These are phyloP conservation scores for Bipolaris gigantea DNA, from an alignment of 2,329 filamentous ascomycete species.

Conservation along the genomic window DNA sequence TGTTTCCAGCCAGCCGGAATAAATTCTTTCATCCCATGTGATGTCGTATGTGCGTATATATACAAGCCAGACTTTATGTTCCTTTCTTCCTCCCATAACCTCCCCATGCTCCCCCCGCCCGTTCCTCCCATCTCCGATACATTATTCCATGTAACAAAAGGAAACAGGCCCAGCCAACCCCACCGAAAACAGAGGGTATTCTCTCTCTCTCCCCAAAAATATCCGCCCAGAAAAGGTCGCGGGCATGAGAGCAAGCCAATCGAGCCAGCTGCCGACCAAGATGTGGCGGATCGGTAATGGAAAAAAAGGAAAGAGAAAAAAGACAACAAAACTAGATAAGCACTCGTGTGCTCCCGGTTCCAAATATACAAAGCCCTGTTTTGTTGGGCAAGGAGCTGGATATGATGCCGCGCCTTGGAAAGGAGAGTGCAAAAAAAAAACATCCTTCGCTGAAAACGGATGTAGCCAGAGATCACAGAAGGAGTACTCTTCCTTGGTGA, in stretches of 20 bases:
- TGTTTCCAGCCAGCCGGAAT: not conserved
- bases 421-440: not conserved
- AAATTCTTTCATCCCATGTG: not conserved
- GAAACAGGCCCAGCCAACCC: not conserved
- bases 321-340: not conserved
- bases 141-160: slow-evolving; percentile 9
- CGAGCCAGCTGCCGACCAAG: not conserved
- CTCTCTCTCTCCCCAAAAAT: slow-evolving; percentile 5
- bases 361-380: slow-evolving; percentile 12
- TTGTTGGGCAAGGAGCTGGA: slow-evolving; percentile 10
- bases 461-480: slow-evolving; percentile 12
- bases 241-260: not conserved
- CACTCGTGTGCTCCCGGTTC: slow-evolving; percentile 12
- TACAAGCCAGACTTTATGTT: not conserved
- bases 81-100: not conserved
- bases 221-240: not conserved
- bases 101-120: not conserved
- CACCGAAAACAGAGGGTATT: not conserved
- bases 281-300: not conserved
- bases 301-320: not conserved
- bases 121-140: not conserved
- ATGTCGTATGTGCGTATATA: slow-evolving; percentile 3
- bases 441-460: slow-evolving; percentile 1
- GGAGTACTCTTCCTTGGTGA: not conserved
- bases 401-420: slow-evolving; percentile 1